Percentiles rank a stretch among this genome's conserved stretches.
These are phyloP conservation scores for Solanum stenotomum DNA, from an alignment of 257 asterid species.

Conservation along the genomic window DNA sequence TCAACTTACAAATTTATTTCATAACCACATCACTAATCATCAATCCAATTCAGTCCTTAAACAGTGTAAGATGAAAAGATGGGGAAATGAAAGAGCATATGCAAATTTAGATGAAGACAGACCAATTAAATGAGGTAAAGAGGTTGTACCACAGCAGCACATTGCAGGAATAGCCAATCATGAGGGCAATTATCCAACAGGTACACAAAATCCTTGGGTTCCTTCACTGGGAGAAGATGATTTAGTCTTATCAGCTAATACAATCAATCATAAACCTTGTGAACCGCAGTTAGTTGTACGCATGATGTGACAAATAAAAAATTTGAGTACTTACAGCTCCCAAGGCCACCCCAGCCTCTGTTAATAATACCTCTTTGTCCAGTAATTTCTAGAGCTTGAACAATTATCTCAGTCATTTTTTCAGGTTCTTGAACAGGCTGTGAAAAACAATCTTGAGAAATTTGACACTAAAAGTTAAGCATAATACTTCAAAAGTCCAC, in stretches of 20 bases:
- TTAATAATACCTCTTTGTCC: constrained; percentile 88
- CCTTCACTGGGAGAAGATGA: constrained; percentile 42
- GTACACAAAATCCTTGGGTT: constrained; percentile 61
- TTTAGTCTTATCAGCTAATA: background rate
- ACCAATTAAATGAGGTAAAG: background rate
- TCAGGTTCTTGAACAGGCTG: constrained; percentile 89
- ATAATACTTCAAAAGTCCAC: background rate
- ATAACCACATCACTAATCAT: background rate
- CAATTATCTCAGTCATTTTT: constrained; percentile 74
- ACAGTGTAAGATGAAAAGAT: background rate
- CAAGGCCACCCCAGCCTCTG: constrained; percentile 98
- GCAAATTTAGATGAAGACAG: background rate
- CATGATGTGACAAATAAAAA: background rate
- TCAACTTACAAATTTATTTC: background rate
- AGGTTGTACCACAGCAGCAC: constrained; percentile 73
- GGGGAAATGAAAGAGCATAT: background rate
- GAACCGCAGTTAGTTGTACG: background rate
- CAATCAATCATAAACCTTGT: background rate
- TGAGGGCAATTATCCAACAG: constrained; percentile 79
- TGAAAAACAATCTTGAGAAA: background rate
- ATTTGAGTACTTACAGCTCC: constrained; percentile 42
- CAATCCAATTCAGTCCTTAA: background rate
- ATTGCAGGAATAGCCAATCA: constrained; percentile 82
- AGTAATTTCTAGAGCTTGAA: constrained; percentile 68
- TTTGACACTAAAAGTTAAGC: background rate